Evolutionary conservation across 2,329 filamentous ascomycete genomes (phyloP), one percentile per base, ranked within the genome.

Genomic region (Ophiobolus disseminans): DNA sequence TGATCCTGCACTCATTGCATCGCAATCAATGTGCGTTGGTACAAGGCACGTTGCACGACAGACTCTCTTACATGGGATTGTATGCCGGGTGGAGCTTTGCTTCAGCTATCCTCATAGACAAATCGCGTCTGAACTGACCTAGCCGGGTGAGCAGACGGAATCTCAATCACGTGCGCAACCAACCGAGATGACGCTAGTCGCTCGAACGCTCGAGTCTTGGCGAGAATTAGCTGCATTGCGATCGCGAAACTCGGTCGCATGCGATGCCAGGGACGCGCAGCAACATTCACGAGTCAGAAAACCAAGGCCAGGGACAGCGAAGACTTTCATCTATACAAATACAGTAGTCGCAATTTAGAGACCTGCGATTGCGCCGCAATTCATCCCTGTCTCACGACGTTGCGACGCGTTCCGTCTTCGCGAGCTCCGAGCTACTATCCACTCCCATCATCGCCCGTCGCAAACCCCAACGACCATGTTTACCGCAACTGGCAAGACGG

Each of bases 401-500:
- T 58, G 55, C 60, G 65, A 71, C 69, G 69, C 69, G 69, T 70
- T 59, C 38, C 40, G 51, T 41, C 55, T 48, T 57, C 58, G 59
- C 61, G 62, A 62, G 59, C 63, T 63, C 58, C 50, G 59, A 69
- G 66, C 65, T 66, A 55, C 63, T 48, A 54, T 53, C 55, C 45
- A 55, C 50, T 60, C 59, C 53, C 42, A 54, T 56, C 37, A 55
- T 35, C 45, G 51, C 36, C 36, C 47, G 49, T 59, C 55, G 57
- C 62, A 63, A 59, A 54, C 49, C 42, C 35, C 51, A 53, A 48
- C 60, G 51, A 57, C 55, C 66, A 75, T 75, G 72, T 75, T 73
- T 50, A 70, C 74, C 73, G 62, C 62, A 23, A 70, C 61, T 38
- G 68, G 69, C 19, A 74, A 68, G 61, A 68, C 66, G 43, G 69